A percentile compares a stretch with the other conserved stretches of the same genome.
Conservation (phyloP, 1,284 basidiomycete genomes). For the Agroathelia rolfsii region DNA sequence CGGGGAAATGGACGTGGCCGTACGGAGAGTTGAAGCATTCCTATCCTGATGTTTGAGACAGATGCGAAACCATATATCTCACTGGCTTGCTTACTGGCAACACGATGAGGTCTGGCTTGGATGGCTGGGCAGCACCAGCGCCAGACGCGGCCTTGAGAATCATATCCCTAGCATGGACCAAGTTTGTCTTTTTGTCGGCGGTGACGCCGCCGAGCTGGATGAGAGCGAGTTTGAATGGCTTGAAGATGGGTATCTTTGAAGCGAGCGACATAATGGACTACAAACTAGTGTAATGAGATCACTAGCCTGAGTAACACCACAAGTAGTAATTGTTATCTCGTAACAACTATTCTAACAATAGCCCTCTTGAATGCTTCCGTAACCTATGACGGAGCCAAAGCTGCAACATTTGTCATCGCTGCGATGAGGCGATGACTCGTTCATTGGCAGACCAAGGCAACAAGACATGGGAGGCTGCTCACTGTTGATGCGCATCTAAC, state of each 20-base stretch:
- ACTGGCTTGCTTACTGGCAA: constrained; percentile 56
- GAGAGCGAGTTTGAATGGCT: constrained; percentile 75
- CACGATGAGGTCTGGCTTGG: constrained; percentile 76
- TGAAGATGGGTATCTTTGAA: constrained; percentile 32
- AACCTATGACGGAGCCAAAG: too few species aligned
- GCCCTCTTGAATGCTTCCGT: too few species aligned
- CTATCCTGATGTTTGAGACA: constrained; percentile 37
- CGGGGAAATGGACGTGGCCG: constrained; percentile 76
- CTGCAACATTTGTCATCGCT: too few species aligned
- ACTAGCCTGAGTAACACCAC: too few species aligned
- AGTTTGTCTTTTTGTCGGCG: constrained; percentile 62
- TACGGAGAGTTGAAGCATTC: constrained; percentile 99
- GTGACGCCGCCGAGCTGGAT: constrained; percentile 75
- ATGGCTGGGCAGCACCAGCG: constrained; percentile 21
- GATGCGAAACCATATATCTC: too few species aligned
- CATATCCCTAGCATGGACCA: constrained; percentile 73
- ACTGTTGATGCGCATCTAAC: too few species aligned
- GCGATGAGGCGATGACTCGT: too few species aligned
- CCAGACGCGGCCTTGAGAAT: constrained; percentile 59
- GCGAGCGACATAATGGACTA: constrained; percentile 23
- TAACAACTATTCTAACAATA: too few species aligned
- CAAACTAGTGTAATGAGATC: too few species aligned
- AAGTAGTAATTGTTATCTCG: too few species aligned
- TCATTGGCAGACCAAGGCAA: too few species aligned
- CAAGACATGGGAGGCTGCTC: too few species aligned